Evolutionary conservation across 306 rosid genomes (phyloP), one percentile per base, ranked within the genome.

Genomic region (Cucurbita argyrosperma): DNA sequence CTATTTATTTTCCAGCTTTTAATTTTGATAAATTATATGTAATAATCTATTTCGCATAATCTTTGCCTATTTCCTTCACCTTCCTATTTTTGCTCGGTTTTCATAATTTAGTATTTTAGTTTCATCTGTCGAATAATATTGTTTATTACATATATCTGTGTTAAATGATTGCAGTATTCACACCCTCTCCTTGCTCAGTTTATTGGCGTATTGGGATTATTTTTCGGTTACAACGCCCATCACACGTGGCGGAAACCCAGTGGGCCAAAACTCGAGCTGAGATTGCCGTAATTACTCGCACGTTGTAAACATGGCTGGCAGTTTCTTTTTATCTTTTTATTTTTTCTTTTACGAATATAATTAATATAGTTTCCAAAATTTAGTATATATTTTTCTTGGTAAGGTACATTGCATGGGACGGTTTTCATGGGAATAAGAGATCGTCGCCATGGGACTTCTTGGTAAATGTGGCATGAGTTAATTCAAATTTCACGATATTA

Each of bases 181-280:
- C 6, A 39, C 51, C 9, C 30, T 18, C 15, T 38, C 9, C 16
- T 15, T 47, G 88, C 19, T 90, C 89, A 5, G 82, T 90, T 52
- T 90, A 90, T 62, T 93, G 96, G 1, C 82, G 90, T 77, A 92
- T 79, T 53, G 80, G 86, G 18, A 71, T 89, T 42, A 80, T 90
- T 58, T 83, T 88, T 30, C 81, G 78, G 42, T 80, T 88, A 72
- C 76, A 81, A 70, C 75, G 87, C 68, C 79, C 84, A 76, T 79
- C 88, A 3, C 61, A 73, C 13, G 57, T 45, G 6, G 69, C 82
- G 45, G 87, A 90, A 69, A 45, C 64, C 46, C 83, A 84, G 64
- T 43, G 90, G 18, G 84, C 85, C 4, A 82, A 80, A 82, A 40
- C 76, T 16, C 77, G 82, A 64, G 87, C 86, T 78, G 81, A 88